Base-by-base conservation (phyloP, 495 filamentous ascomycete species). In the Penicillium simplicissimum region DNA sequence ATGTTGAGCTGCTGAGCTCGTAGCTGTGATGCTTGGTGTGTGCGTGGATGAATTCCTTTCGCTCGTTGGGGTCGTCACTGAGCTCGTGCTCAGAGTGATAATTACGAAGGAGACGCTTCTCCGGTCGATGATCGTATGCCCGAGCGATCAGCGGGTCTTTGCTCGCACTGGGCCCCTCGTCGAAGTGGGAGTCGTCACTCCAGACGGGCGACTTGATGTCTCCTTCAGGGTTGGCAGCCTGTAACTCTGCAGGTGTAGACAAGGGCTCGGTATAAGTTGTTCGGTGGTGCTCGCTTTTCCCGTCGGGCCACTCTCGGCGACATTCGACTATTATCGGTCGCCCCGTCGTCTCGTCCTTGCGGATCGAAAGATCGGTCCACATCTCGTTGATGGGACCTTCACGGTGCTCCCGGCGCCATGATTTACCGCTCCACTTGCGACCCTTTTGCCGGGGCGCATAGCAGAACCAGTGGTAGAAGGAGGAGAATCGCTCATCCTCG, bases 361-460 rank as follows among this genome's bases (percentile, higher is more conserved):
- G 81, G 1, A 93, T 73, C 2, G 81, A 83, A 7, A 93, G 75
- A 58, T 87, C 85, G 0, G 85, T 87, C 89, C 89, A 93, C 17
- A 87, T 81, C 66, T 93, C 88, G 64, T 92, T 88, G 58, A 93
- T 87, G 4, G 89, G 87, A 0, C 90, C 90, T 66, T 93, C 90
- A n/a, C n/a, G n/a, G n/a, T n/a, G n/a, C n/a, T n/a, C n/a, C n/a
- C n/a, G n/a, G n/a, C n/a, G n/a, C n/a, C n/a, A n/a, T n/a, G n/a
- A n/a, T n/a, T n/a, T n/a, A n/a, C n/a, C n/a, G n/a, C n/a, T n/a
- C n/a, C n/a, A n/a, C n/a, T n/a, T n/a, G n/a, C n/a, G n/a, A n/a
- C n/a, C n/a, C n/a, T n/a, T n/a, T n/a, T n/a, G n/a, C n/a, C n/a
- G n/a, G n/a, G n/a, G n/a, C n/a, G n/a, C n/a, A n/a, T n/a, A n/a